Conservation (phyloP, 331 rosid species). For the Saraca asoca region DNA sequence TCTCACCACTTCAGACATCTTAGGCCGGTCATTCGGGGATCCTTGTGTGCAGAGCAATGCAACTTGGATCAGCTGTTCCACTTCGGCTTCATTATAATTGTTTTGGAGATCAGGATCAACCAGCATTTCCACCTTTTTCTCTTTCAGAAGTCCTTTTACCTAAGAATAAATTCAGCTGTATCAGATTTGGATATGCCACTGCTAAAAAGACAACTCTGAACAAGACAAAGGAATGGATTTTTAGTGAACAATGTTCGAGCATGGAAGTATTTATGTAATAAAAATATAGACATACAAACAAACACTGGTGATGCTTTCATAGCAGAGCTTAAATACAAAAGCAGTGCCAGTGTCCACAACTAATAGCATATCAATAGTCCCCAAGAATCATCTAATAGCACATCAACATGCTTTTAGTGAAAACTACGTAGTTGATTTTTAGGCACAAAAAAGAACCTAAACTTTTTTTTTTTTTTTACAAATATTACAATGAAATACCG, state of each 20-base stretch:
- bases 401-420: too few relatives aligned
- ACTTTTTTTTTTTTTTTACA: too few relatives aligned
- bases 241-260: too few relatives aligned
- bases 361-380: too few relatives aligned
- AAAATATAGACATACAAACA: not conserved
- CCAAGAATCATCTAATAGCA: too few relatives aligned
- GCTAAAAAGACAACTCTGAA: too few relatives aligned
- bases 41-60: constrained; percentile 99
- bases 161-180: constrained; percentile 37
- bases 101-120: constrained; percentile 94
- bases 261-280: too few relatives aligned
- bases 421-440: too few relatives aligned
- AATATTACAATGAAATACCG: too few relatives aligned
- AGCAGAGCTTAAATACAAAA: not conserved
- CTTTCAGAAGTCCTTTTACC: constrained; percentile 97
- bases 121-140: constrained; percentile 92
- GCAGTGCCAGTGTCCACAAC: too few relatives aligned
- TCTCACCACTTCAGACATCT: constrained; percentile 98
- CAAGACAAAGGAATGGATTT: too few relatives aligned
- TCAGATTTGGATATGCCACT: constrained; percentile 26
- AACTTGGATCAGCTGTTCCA: constrained; percentile 96
- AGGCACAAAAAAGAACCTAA: too few relatives aligned
- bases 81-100: constrained; percentile 84
- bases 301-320: not conserved
- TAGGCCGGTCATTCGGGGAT: constrained; percentile 96